Percentiles rank a stretch among this genome's conserved stretches.
Conservation (phyloP, 225 moss, liverwort and hornwort species). For the Climacium dendroides region DNA sequence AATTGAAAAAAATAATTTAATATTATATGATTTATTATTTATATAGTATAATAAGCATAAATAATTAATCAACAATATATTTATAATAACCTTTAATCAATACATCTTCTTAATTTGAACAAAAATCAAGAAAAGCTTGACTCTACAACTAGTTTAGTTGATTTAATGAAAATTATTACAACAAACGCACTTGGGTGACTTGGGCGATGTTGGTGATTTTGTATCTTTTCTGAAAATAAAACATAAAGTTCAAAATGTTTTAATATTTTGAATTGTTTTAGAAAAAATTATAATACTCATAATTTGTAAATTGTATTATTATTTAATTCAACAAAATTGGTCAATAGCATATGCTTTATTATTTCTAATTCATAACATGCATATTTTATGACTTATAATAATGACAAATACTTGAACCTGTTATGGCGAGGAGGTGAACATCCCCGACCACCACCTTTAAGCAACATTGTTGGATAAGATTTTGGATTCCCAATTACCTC, state of each 20-base stretch:
- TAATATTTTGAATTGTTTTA: background rate
- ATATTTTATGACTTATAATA: background rate
- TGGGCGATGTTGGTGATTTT: background rate
- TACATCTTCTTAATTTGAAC: too few species aligned
- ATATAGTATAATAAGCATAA: too few species aligned
- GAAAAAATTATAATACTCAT: background rate
- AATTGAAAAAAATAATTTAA: too few species aligned
- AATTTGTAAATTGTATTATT: background rate
- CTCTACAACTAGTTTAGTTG: rapidly evolving
- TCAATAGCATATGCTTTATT: background rate
- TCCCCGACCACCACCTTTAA: background rate
- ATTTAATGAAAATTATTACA: background rate
- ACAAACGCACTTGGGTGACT: background rate
- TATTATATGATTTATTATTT: too few species aligned
- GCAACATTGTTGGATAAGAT: background rate
- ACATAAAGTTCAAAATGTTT: too few species aligned
- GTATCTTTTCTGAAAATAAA: background rate
- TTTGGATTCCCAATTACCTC: background rate
- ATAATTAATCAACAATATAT: too few species aligned
- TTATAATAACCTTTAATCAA: background rate
- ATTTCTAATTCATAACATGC: rapidly evolving
- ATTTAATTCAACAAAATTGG: background rate
- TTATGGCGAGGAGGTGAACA: background rate
- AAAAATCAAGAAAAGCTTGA: too few species aligned
- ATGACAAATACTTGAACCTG: background rate